Conservation (phyloP, 2,329 filamentous ascomycete species). For the Diaporthe australafricana region DNA sequence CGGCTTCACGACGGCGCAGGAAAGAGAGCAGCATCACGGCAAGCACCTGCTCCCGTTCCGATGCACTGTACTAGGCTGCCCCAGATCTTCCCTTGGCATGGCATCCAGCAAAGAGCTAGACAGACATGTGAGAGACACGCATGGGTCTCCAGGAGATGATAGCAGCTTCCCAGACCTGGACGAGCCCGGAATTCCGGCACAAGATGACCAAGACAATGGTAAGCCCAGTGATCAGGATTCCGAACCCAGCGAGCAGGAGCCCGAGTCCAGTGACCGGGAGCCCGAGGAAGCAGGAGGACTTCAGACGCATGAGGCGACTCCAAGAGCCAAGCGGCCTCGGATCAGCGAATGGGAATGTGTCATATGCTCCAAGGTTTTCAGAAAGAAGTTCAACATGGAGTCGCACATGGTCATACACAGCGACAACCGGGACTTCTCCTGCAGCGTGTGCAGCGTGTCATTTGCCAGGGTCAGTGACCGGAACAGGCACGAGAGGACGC, state of each 20-base stretch:
- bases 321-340: not conserved
- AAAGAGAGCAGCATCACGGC: constrained; percentile 49
- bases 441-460: not conserved
- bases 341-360: not conserved
- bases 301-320: no score
- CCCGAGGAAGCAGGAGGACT: no score
- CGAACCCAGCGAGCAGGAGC: no score
- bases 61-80: constrained; percentile 42
- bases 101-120: not conserved
- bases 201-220: no score
- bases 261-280: not conserved
- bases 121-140: not conserved
- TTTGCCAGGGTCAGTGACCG: constrained; percentile 14
- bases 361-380: constrained; percentile 12
- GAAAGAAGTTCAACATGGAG: constrained; percentile 9
- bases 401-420: constrained; percentile 9
- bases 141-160: not conserved
- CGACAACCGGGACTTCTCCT: not conserved
- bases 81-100: not conserved
- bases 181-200: no score
- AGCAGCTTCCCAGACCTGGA: not conserved
- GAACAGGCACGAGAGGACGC: constrained; percentile 45
- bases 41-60: constrained; percentile 50
- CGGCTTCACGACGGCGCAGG: constrained; percentile 48
- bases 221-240: no score